Conservation (phyloP, 2,329 filamentous ascomycete species). For the Alternaria sp. region DNA sequence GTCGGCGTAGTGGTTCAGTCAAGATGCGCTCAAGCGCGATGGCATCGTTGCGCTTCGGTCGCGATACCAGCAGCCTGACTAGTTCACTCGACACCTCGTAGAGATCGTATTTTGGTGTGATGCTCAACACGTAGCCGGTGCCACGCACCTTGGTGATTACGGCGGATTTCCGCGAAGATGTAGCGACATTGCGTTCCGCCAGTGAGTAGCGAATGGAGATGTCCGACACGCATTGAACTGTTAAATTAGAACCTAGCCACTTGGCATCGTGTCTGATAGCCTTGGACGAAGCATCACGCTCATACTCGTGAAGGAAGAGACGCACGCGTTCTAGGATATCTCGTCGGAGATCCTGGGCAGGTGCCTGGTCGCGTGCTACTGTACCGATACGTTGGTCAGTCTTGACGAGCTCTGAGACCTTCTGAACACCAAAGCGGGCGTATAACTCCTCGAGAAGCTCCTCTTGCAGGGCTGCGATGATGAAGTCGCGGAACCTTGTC, state of each 20-base stretch:
- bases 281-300: slow-evolving; percentile 63
- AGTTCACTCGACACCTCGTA: slow-evolving; percentile 93
- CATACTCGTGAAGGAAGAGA: slow-evolving; percentile 87
- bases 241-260: slow-evolving; percentile 88
- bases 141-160: slow-evolving; percentile 78
- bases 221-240: slow-evolving; percentile 78
- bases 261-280: slow-evolving; percentile 84
- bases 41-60: slow-evolving; percentile 86
- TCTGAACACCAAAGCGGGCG: slow-evolving; percentile 76
- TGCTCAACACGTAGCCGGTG: slow-evolving; percentile 73
- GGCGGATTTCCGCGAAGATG: slow-evolving; percentile 62
- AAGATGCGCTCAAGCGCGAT: slow-evolving; percentile 91
- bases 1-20: slow-evolving; percentile 80
- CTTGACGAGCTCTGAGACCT: slow-evolving; percentile 78
- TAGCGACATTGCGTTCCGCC: slow-evolving; percentile 68
- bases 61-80: slow-evolving; percentile 78
- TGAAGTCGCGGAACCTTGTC: slow-evolving; percentile 81
- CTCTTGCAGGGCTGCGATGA: slow-evolving; percentile 90
- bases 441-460: slow-evolving; percentile 88
- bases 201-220: slow-evolving; percentile 82
- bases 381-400: slow-evolving; percentile 78
- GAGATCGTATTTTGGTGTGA: slow-evolving; percentile 79
- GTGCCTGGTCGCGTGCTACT: slow-evolving; percentile 70
- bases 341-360: slow-evolving; percentile 75
- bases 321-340: slow-evolving; percentile 87